A percentile compares a stretch with the other conserved stretches of the same genome.
phyloP scores from a whole-genome alignment of 2,329 filamentous ascomycete species.

The Nannizzia gypsea region DNA sequence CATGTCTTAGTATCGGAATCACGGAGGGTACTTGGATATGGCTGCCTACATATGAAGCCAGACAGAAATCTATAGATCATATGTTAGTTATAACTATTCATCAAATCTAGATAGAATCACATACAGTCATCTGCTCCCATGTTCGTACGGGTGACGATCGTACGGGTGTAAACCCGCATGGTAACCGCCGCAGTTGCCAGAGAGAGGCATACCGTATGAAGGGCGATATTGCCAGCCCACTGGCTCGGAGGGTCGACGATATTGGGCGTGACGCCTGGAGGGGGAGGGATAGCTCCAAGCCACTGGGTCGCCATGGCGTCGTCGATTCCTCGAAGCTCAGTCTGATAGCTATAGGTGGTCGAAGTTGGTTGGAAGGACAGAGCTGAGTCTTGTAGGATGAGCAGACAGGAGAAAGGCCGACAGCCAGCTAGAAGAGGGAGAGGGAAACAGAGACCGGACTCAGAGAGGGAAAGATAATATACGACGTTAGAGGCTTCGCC shows the following conservation, averaged over 20 bases:
- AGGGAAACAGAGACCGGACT: neutral
- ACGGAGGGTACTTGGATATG: neutral
- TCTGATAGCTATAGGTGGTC: neutral
- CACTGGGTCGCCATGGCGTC: slow-evolving; percentile 2
- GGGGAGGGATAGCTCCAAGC: slow-evolving; percentile 4
- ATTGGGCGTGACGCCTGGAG: slow-evolving; percentile 1
- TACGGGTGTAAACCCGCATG: slow-evolving; percentile 6
- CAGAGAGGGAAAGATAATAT: neutral
- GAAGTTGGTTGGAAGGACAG: neutral
- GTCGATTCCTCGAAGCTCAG: neutral
- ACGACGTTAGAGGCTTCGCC: neutral
- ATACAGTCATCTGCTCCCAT: slow-evolving; percentile 4
- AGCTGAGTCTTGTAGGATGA: slow-evolving; percentile 2
- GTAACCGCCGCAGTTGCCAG: neutral
- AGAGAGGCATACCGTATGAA: slow-evolving; percentile 4
- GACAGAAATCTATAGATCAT: neutral
- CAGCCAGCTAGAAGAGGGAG: neutral
- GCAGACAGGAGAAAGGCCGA: neutral
- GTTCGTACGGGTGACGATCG: neutral
- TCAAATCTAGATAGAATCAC: neutral
- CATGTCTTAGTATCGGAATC: neutral
- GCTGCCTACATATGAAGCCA: slow-evolving; percentile 1
- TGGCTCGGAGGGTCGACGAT: slow-evolving; percentile 3
- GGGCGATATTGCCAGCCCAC: neutral
- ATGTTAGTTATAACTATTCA: neutral